Evolutionary conservation across 2,329 filamentous ascomycete genomes (phyloP).

Genomic region (Phaeosphaeriaceae sp.): DNA sequence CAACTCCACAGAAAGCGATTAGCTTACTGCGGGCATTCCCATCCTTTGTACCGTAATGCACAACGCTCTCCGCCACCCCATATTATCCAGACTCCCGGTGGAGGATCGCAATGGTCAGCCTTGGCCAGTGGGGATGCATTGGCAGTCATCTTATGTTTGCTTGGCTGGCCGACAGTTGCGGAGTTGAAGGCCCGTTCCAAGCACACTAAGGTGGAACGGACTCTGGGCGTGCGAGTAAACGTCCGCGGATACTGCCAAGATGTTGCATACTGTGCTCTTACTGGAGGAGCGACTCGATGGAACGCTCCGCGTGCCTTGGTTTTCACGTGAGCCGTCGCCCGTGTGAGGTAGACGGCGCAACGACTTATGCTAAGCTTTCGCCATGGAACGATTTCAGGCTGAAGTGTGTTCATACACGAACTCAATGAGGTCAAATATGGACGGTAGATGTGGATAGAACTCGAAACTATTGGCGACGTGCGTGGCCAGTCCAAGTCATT

Average conservation of each 20-base stretch:
- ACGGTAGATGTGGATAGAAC: not conserved
- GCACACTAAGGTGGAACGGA: constrained; percentile 13
- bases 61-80: constrained; percentile 3
- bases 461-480: not conserved
- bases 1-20: not conserved
- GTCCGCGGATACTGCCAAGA: constrained; percentile 1
- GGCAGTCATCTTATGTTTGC: constrained; percentile 9
- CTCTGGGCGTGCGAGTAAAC: constrained; percentile 8
- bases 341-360: not conserved
- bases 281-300: not conserved
- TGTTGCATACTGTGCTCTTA: not conserved
- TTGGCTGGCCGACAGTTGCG: constrained; percentile 3
- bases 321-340: not conserved
- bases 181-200: constrained; percentile 13
- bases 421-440: not conserved
- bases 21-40: not conserved
- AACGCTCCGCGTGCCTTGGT: not conserved
- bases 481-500: not conserved
- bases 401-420: constrained; percentile 1
- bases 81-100: constrained; percentile 28
- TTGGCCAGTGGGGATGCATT: constrained; percentile 12
- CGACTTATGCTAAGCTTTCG: constrained; percentile 11
- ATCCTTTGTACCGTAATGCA: constrained; percentile 5
- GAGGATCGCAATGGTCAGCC: constrained; percentile 6
- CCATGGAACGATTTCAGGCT: constrained; percentile 17